Evolutionary conservation across 2,329 filamentous ascomycete genomes (phyloP).

Genomic region (Phialophora verrucosa): DNA sequence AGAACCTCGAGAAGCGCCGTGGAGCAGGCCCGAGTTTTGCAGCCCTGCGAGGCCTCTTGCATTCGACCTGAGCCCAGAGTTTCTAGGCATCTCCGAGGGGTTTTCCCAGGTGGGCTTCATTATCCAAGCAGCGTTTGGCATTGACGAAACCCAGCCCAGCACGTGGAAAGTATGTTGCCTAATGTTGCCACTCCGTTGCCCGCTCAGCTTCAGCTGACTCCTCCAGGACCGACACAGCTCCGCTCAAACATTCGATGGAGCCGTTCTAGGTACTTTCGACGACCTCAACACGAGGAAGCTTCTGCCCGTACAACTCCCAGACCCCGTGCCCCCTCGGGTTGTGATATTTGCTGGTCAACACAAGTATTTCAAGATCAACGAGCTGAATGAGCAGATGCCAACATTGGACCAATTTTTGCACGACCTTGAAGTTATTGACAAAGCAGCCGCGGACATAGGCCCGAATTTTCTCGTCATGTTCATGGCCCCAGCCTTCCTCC

Average conservation of each 20-base stretch:
- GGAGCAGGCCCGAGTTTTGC: conserved; percentile 13
- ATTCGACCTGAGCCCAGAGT: conserved; percentile 24
- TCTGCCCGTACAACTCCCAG: background rate
- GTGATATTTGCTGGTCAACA: conserved; percentile 24
- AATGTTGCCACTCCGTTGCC: background rate
- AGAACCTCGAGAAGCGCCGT: conserved; percentile 7
- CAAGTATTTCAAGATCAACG: conserved; percentile 20
- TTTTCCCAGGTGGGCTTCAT: conserved; percentile 24
- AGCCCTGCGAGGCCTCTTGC: conserved; percentile 7
- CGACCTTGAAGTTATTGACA: conserved; percentile 16
- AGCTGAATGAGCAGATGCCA: conserved; percentile 8
- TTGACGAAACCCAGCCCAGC: conserved; percentile 21
- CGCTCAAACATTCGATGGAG: conserved; percentile 24
- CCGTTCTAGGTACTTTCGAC: background rate
- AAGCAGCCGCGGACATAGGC: background rate
- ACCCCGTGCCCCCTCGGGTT: conserved; percentile 19
- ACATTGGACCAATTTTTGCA: conserved; percentile 21
- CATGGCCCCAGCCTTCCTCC: conserved; percentile 29
- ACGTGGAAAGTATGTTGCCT: conserved; percentile 28
- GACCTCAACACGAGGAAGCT: conserved; percentile 16
- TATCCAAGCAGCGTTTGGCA: conserved; percentile 26
- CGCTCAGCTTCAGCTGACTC: background rate
- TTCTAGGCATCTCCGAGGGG: conserved; percentile 31
- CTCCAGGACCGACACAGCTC: conserved; percentile 15
- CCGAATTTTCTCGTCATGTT: conserved; percentile 28